Evolutionary conservation across 1,139 yeast genomes (phyloP).

Genomic region (Zygotorulaspora mrakii): DNA sequence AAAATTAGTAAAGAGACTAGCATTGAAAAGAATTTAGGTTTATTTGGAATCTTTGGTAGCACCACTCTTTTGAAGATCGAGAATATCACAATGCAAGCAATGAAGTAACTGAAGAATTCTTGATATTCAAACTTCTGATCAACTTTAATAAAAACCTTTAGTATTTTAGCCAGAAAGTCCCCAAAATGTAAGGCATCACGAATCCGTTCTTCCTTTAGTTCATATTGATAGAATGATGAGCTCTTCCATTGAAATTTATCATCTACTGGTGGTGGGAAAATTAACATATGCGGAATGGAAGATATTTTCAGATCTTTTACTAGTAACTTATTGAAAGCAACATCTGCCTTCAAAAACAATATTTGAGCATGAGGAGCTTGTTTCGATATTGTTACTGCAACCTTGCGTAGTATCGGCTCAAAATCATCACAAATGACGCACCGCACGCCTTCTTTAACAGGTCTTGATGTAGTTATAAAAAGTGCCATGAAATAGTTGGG

Average conservation of each 20-base stretch:
- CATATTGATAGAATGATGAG: conserved; percentile 37
- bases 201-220: conserved; percentile 29
- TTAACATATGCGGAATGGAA: conserved; percentile 61
- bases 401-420: conserved; percentile 41
- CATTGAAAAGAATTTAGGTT: conserved; percentile 38
- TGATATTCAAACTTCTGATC: conserved; percentile 41
- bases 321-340: conserved; percentile 41
- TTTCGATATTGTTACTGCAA: conserved; percentile 44
- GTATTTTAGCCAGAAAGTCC: conserved; percentile 46
- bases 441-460: conserved; percentile 30
- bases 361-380: conserved; percentile 44
- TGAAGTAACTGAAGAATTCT: conserved; percentile 47
- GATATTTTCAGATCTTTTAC: conserved; percentile 44
- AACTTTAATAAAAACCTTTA: conserved; percentile 44
- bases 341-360: conserved; percentile 52
- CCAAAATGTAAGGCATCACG: conserved; percentile 46
- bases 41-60: conserved; percentile 38
- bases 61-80: conserved; percentile 47
- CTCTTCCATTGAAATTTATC: conserved; percentile 28
- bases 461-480: conserved; percentile 44
- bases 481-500: conserved; percentile 45
- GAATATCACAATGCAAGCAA: conserved; percentile 45
- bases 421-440: conserved; percentile 46
- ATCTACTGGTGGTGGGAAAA: conserved; percentile 50
- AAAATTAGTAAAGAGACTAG: conserved; percentile 43